Conservation (phyloP, 495 filamentous ascomycete species). For the Thermochaetoides thermophila region DNA sequence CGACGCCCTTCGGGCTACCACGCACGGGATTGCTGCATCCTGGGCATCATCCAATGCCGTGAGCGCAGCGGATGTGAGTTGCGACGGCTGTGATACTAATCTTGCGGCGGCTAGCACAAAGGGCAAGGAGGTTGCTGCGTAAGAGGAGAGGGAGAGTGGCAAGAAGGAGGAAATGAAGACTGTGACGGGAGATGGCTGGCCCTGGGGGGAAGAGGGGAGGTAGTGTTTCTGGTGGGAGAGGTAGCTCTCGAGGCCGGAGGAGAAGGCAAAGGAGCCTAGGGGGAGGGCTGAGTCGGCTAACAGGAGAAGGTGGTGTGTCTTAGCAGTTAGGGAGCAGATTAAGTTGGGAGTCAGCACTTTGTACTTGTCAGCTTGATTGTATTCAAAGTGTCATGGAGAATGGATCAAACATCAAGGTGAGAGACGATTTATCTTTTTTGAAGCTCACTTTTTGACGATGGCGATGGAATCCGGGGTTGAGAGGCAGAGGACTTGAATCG, state of each 20-base stretch:
- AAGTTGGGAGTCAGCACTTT: too few species aligned
- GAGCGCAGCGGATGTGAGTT: slow-evolving; percentile 34
- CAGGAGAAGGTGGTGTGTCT: slow-evolving; percentile 72
- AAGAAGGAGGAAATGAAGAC: slow-evolving; percentile 67
- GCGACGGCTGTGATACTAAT: background rate
- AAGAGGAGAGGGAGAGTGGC: slow-evolving; percentile 62
- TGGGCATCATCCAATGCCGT: slow-evolving; percentile 63
- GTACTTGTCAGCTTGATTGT: too few species aligned
- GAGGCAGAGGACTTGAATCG: too few species aligned
- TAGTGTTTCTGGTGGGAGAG: slow-evolving; percentile 66
- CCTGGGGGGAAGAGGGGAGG: slow-evolving; percentile 6
- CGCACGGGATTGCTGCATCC: slow-evolving; percentile 74
- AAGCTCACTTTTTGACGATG: too few species aligned
- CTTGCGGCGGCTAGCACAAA: slow-evolving; percentile 55
- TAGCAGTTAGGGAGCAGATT: too few species aligned
- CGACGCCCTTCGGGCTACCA: slow-evolving; percentile 74
- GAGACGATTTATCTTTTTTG: too few species aligned
- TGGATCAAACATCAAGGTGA: too few species aligned
- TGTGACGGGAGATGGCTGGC: slow-evolving; percentile 45
- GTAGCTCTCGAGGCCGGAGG: slow-evolving; percentile 84
- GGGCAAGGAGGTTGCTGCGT: slow-evolving; percentile 67
- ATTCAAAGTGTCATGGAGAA: too few species aligned
- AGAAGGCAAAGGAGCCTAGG: slow-evolving; percentile 93
- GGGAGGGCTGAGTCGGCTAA: slow-evolving; percentile 93
- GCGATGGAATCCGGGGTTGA: too few species aligned